A percentile compares a stretch with the other conserved stretches of the same genome.
Evolutionary conservation across 2,329 filamentous ascomycete species (phyloP).

Genomic region (Aspergillus quadrilineatus): DNA sequence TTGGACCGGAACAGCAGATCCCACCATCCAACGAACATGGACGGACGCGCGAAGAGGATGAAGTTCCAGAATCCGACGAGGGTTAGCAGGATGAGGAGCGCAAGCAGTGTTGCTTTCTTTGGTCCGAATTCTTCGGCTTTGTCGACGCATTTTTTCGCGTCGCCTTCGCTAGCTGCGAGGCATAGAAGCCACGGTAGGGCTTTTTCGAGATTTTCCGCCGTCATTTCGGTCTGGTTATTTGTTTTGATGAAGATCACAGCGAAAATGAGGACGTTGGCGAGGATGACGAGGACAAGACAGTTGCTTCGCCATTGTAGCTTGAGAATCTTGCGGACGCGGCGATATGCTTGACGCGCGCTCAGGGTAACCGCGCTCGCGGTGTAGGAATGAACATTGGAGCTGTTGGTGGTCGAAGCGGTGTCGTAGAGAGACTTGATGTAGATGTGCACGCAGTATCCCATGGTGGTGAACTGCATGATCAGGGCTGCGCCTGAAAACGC

Average conservation of each 20-base stretch:
- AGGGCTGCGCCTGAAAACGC: constrained; percentile 73
- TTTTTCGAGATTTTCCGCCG: constrained; percentile 55
- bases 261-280: constrained; percentile 91
- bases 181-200: constrained; percentile 70
- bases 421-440: constrained; percentile 83
- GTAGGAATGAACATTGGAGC: constrained; percentile 72
- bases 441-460: constrained; percentile 89
- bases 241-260: constrained; percentile 86
- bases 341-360: constrained; percentile 82
- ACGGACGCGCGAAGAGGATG: constrained; percentile 74
- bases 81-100: constrained; percentile 78
- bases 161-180: constrained; percentile 56
- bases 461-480: constrained; percentile 79
- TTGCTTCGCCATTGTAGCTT: constrained; percentile 94
- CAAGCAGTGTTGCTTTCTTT: constrained; percentile 72
- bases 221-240: constrained; percentile 66
- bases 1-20: constrained; percentile 61
- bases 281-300: constrained; percentile 82
- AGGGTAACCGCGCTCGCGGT: constrained; percentile 73
- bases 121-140: constrained; percentile 64
- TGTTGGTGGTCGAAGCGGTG: constrained; percentile 64
- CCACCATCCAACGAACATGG: constrained; percentile 83
- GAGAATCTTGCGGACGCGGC: constrained; percentile 80
- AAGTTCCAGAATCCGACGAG: constrained; percentile 86
- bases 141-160: constrained; percentile 66